Evolutionary conservation across 768 basidiomycete genomes (phyloP).

Genomic region (Rhizopogon roseolus): DNA sequence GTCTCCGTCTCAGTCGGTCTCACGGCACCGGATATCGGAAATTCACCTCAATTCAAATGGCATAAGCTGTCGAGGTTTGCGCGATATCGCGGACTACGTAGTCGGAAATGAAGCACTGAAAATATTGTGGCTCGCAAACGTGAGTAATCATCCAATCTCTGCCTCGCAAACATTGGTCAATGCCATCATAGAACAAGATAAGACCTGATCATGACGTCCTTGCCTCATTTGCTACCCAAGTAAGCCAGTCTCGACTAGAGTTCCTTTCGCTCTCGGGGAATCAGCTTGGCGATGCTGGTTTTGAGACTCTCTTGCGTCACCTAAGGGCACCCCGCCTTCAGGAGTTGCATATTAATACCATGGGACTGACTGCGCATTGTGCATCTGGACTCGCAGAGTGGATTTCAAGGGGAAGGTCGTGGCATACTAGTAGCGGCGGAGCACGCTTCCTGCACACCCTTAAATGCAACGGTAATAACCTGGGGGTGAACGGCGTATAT

Average conservation of each 20-base stretch:
- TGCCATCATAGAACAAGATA: slow-evolving; percentile 34
- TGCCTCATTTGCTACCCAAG: slow-evolving; percentile 37
- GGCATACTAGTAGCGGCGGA: slow-evolving; percentile 6
- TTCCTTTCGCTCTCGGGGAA: slow-evolving; percentile 51
- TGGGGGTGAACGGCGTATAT: slow-evolving; percentile 43
- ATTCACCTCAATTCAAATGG: slow-evolving; percentile 52
- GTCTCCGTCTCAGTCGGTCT: slow-evolving; percentile 38
- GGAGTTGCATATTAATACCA: slow-evolving; percentile 49
- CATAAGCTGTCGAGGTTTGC: slow-evolving; percentile 50
- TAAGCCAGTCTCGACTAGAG: slow-evolving; percentile 50
- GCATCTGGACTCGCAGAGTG: slow-evolving; percentile 41
- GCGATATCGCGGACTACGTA: slow-evolving; percentile 48
- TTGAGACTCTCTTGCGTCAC: slow-evolving; percentile 42
- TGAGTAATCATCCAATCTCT: slow-evolving; percentile 25
- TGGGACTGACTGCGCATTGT: slow-evolving; percentile 41
- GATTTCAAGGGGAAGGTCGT: slow-evolving; percentile 34
- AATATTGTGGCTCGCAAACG: slow-evolving; percentile 50
- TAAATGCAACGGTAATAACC: slow-evolving; percentile 52
- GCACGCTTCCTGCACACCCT: slow-evolving; percentile 42
- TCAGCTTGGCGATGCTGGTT: slow-evolving; percentile 44
- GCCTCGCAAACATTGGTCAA: slow-evolving; percentile 11
- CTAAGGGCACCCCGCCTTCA: slow-evolving; percentile 43
- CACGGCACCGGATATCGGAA: slow-evolving; percentile 43
- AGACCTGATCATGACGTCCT: slow-evolving; percentile 31
- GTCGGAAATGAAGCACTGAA: slow-evolving; percentile 39